Evolutionary conservation across 1,284 basidiomycete genomes (phyloP).

Genomic region (Agaricales sp.): DNA sequence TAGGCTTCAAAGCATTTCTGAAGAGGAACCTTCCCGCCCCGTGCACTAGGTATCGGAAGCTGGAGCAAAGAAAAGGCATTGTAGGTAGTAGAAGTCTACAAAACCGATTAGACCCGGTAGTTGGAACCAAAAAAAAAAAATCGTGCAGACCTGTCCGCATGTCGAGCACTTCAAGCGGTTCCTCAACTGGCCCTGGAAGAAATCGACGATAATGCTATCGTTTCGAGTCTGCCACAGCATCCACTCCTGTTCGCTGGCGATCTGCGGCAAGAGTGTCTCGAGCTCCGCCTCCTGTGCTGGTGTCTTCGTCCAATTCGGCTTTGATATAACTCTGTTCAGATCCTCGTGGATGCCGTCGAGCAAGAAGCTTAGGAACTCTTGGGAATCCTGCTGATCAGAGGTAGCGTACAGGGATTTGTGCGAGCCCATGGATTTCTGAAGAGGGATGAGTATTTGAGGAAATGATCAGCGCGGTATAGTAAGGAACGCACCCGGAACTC

Average conservation of each 20-base stretch:
- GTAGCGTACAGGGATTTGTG: constrained; percentile 87
- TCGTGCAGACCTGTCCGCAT: constrained; percentile 67
- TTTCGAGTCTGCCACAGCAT: constrained; percentile 83
- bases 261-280: constrained; percentile 78
- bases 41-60: constrained; percentile 73
- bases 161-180: constrained; percentile 87
- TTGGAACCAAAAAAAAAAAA: constrained; percentile 3
- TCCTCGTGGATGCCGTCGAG: constrained; percentile 96
- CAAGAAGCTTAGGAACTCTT: constrained; percentile 93
- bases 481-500: constrained; percentile 68
- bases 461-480: not conserved
- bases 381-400: constrained; percentile 93
- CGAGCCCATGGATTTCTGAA: constrained; percentile 72
- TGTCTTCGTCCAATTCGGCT: constrained; percentile 65
- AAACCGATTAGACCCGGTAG: not conserved
- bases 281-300: constrained; percentile 82
- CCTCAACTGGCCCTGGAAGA: constrained; percentile 96
- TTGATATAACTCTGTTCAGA: constrained; percentile 79
- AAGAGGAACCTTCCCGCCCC: constrained; percentile 61
- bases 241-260: constrained; percentile 95
- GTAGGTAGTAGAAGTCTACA: constrained; percentile 92
- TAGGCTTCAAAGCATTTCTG: constrained; percentile 85
- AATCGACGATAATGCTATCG: constrained; percentile 92
- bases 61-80: constrained; percentile 97
- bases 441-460: too few relatives aligned